These are phyloP conservation scores for Penicillium argentinense DNA, from an alignment of 495 filamentous ascomycete species.

Conservation along the genomic window DNA sequence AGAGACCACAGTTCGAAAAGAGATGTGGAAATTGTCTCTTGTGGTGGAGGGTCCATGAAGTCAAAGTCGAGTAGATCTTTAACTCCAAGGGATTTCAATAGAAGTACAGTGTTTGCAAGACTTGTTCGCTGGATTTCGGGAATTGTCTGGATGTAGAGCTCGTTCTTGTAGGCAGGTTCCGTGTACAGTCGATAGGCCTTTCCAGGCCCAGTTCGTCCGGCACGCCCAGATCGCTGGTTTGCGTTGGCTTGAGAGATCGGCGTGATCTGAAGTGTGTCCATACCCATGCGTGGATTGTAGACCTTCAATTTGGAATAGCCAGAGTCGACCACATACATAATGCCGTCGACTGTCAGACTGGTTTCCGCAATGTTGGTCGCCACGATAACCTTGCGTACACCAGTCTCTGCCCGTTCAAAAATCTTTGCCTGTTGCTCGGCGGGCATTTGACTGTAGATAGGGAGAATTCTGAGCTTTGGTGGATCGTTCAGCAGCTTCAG, in stretches of 20 bases:
- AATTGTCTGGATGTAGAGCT: slow-evolving; percentile 96
- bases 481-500: slow-evolving; percentile 93
- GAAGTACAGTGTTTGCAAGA: slow-evolving; percentile 87
- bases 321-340: slow-evolving; percentile 98
- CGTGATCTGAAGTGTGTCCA: slow-evolving; percentile 98
- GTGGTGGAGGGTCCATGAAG: slow-evolving; percentile 98
- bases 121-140: slow-evolving; percentile 98
- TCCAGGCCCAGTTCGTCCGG: slow-evolving; percentile 91
- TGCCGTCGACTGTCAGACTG: slow-evolving; percentile 95
- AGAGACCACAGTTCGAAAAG: slow-evolving; percentile 98
- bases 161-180: slow-evolving; percentile 91
- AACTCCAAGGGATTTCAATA: slow-evolving; percentile 93
- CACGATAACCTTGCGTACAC: slow-evolving; percentile 95
- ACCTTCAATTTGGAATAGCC: slow-evolving; percentile 98
- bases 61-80: slow-evolving; percentile 96
- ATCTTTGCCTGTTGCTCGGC: slow-evolving; percentile 97
- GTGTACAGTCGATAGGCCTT: slow-evolving; percentile 96
- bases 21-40: slow-evolving; percentile 96
- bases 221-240: slow-evolving; percentile 88
- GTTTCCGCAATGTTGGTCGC: slow-evolving; percentile 99
- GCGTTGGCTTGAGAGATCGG: slow-evolving; percentile 97
- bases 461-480: slow-evolving; percentile 89
- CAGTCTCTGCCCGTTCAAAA: slow-evolving; percentile 86
- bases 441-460: slow-evolving; percentile 99
- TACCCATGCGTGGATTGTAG: slow-evolving; percentile 98